These are phyloP conservation scores for Barbarea vulgaris DNA, from an alignment of 345 rosid species.

Conservation along the genomic window DNA sequence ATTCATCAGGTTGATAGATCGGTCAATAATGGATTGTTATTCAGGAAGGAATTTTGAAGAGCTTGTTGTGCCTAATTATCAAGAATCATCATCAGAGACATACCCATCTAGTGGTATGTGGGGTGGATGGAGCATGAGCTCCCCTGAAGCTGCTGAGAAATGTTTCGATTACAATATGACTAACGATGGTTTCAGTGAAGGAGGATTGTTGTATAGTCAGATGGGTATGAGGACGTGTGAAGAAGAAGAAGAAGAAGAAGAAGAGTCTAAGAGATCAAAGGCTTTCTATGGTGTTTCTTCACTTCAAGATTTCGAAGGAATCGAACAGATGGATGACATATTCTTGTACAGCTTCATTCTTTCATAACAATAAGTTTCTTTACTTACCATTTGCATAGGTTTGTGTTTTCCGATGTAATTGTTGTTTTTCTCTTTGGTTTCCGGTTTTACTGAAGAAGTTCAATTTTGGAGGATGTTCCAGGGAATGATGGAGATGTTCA, in stretches of 20 bases:
- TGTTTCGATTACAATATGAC: conserved; percentile 34
- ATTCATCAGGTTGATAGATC: conserved; percentile 23
- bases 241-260: conserved; percentile 44
- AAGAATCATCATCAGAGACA: conserved; percentile 39
- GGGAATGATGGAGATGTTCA: conserved; percentile 39
- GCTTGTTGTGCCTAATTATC: conserved; percentile 35
- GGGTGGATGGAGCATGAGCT: conserved; percentile 42
- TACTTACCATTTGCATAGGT: background rate
- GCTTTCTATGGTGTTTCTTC: conserved; percentile 36
- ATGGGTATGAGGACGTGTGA: conserved; percentile 32
- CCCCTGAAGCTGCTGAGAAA: conserved; percentile 36
- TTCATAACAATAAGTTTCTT: background rate
- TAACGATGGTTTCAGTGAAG: conserved; percentile 31
- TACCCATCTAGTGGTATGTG: conserved; percentile 39
- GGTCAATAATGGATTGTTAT: conserved; percentile 41
- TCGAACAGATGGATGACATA: conserved; percentile 66
- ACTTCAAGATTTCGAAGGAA: conserved; percentile 51
- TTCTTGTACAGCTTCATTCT: conserved; percentile 61
- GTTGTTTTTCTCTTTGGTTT: conserved; percentile 22
- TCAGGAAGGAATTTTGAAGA: conserved; percentile 27
- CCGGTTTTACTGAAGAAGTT: conserved; percentile 38
- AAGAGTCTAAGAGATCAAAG: conserved; percentile 38
- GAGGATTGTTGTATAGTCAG: conserved; percentile 26
- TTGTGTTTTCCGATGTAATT: conserved; percentile 32
- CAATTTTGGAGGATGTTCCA: conserved; percentile 45